These are phyloP conservation scores for Alternaria sp. DNA, from an alignment of 2,329 filamentous ascomycete genomes.

Conservation along the genomic window DNA sequence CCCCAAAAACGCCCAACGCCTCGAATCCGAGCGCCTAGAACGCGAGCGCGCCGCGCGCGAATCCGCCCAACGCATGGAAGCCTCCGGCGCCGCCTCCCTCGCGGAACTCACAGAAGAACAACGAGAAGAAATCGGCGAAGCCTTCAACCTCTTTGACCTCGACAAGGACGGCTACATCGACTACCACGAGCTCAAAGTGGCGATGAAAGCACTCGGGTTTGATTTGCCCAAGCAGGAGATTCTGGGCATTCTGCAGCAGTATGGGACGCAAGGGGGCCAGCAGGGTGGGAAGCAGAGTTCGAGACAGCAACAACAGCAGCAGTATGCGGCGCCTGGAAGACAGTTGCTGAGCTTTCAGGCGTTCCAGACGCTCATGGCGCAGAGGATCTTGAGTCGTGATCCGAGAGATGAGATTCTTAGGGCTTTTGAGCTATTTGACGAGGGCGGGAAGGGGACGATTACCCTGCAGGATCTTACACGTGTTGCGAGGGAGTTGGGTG, in stretches of 20 bases:
- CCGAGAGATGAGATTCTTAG: slow-evolving; percentile 89
- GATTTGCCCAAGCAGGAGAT: slow-evolving; percentile 87
- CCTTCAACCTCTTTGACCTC: slow-evolving; percentile 96
- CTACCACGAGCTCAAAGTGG: slow-evolving; percentile 98
- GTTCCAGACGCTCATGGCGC: slow-evolving; percentile 77
- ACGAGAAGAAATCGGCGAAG: slow-evolving; percentile 90
- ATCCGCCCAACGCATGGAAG: slow-evolving; percentile 47
- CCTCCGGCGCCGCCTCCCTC: slow-evolving; percentile 56
- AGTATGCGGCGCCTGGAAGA: slow-evolving; percentile 50
- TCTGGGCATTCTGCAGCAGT: slow-evolving; percentile 77
- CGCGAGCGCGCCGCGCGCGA: slow-evolving; percentile 50
- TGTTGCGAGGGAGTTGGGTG: slow-evolving; percentile 88
- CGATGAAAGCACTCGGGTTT: slow-evolving; percentile 93
- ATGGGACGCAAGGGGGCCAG: slow-evolving; percentile 59
- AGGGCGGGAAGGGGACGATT: slow-evolving; percentile 89
- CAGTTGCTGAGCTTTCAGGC: slow-evolving; percentile 74
- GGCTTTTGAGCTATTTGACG: slow-evolving; percentile 92
- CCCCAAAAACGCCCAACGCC: slow-evolving; percentile 50
- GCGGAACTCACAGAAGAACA: slow-evolving; percentile 81
- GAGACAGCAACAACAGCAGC: slow-evolving; percentile 6
- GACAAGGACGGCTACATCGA: slow-evolving; percentile 94
- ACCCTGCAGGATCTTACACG: slow-evolving; percentile 85
- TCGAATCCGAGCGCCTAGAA: slow-evolving; percentile 51
- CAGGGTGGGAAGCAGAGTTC: neutral
- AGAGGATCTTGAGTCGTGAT: slow-evolving; percentile 80